Evolutionary conservation across 345 rosid genomes (phyloP).

Genomic region (Syzygium aromaticum): DNA sequence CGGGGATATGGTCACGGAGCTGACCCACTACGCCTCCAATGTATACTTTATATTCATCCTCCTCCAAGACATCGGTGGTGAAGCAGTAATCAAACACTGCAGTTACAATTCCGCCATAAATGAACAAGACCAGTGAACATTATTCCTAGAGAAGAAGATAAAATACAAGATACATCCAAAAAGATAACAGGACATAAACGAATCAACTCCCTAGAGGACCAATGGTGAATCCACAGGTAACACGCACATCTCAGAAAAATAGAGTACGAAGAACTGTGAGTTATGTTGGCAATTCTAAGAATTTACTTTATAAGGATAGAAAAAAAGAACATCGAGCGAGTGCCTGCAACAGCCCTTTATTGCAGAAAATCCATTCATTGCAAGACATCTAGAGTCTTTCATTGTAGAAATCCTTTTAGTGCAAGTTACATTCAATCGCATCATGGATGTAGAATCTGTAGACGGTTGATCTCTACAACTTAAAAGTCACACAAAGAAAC

Average conservation of each 20-base stretch:
- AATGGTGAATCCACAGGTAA: background rate
- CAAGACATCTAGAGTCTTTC: background rate
- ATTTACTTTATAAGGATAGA: background rate
- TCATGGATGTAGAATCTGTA: background rate
- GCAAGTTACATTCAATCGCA: background rate
- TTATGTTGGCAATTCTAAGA: background rate
- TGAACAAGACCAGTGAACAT: background rate
- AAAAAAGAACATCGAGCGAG: background rate
- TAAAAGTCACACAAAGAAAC: background rate
- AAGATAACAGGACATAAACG: background rate
- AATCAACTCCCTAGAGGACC: background rate
- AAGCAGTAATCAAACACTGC: conserved; percentile 93
- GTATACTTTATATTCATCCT: conserved; percentile 53
- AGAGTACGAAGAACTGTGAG: background rate
- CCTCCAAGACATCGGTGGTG: conserved; percentile 56
- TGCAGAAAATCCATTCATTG: background rate
- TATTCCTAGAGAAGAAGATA: background rate
- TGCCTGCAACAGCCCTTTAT: background rate
- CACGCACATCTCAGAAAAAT: background rate
- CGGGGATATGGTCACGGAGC: conserved; percentile 68
- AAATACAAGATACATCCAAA: background rate
- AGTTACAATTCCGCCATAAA: background rate
- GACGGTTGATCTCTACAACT: background rate
- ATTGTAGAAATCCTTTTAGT: background rate
- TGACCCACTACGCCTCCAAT: conserved; percentile 59